Base-by-base conservation (phyloP, 225 moss, liverwort and hornwort genomes). In the Anthoceros angustus region DNA sequence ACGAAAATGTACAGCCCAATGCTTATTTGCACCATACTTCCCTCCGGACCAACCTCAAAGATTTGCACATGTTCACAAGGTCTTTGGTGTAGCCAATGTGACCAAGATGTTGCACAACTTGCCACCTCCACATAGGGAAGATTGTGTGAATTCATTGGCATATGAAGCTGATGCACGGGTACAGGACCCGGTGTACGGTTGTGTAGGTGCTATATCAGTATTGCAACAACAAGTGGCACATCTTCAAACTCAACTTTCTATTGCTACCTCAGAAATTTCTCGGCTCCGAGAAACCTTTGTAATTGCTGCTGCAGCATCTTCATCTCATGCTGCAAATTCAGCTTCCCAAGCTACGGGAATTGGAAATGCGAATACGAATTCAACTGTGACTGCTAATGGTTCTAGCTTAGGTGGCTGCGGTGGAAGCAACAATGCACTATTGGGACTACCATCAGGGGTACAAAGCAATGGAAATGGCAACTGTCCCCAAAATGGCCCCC, bases 261-360 rank as follows among this genome's bases (percentile, higher is more conserved):
- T 95, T 64, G 91, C 95, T 45, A 95, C 91, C 41, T 83, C 95
- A 41, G 95, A 95, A 77, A 91, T 95, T 72, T 74, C 91, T 74
- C 86, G 91, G 46, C 86, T 95, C 64, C 83, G 95, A 46, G 95
- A 95, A 71, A 88, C 88, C 39, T 87, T 91, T 72, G 83, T 83
- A 60, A 81, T 88, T 55, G 86, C 86, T 71, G 78, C 90, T 45
- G 86, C 85, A 18, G 82, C 79, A 26, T 86, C 88, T 45, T 1
- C 32, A 32, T 32, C 32, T 4, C 32, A 32, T 32, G 78, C 75
- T 70, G 63, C 74, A 62, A 70, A 55, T 55, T 55, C 55, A 55
- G 4, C 55, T 55, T 55, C 55, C 18, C 55, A 55, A 23, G 55
- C n/a, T 9, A 55, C 14, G 5, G 55, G 55, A 7, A 20, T 55